Percentiles rank a stretch among this genome's conserved stretches.
phyloP scores from a whole-genome alignment of 129 eudicot species.

The Cynara cardunculus region DNA sequence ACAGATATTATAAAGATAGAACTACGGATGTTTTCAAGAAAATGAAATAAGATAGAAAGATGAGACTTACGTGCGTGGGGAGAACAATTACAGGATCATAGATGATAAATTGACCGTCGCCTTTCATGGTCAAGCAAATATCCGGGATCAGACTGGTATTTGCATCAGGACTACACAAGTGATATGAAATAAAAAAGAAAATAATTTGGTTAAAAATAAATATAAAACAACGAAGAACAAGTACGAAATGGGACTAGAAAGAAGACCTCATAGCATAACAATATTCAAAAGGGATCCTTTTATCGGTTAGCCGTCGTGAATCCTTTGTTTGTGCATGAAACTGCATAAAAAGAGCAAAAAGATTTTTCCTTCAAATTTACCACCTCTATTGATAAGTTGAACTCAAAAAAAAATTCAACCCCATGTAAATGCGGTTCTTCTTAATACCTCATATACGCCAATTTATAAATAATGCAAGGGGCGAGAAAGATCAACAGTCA shows the following conservation, averaged over 20 bases:
- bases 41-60: not conserved
- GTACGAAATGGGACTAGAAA: not conserved
- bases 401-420: not conserved
- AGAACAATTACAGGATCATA: slow-evolving; percentile 66
- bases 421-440: not conserved
- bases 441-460: not conserved
- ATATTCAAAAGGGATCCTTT: slow-evolving; percentile 75
- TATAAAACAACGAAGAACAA: slow-evolving; percentile 12
- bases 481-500: no score
- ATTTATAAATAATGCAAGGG: not conserved
- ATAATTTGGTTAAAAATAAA: not conserved
- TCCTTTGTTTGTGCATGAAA: slow-evolving; percentile 63
- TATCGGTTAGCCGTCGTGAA: slow-evolving; percentile 55
- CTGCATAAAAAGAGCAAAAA: slow-evolving; percentile 34
- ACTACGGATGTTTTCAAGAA: not conserved
- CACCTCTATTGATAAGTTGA: not conserved
- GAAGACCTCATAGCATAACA: slow-evolving; percentile 80
- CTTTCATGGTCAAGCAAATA: slow-evolving; percentile 57
- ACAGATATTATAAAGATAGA: not conserved
- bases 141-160: slow-evolving; percentile 59
- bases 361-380: not conserved
- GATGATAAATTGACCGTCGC: slow-evolving; percentile 46
- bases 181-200: slow-evolving; percentile 12
- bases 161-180: slow-evolving; percentile 44
- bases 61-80: slow-evolving; percentile 47